Evolutionary conservation across 495 filamentous ascomycete species (phyloP), one percentile per base, ranked within the genome.

Genomic region (Neurospora cerealis): DNA sequence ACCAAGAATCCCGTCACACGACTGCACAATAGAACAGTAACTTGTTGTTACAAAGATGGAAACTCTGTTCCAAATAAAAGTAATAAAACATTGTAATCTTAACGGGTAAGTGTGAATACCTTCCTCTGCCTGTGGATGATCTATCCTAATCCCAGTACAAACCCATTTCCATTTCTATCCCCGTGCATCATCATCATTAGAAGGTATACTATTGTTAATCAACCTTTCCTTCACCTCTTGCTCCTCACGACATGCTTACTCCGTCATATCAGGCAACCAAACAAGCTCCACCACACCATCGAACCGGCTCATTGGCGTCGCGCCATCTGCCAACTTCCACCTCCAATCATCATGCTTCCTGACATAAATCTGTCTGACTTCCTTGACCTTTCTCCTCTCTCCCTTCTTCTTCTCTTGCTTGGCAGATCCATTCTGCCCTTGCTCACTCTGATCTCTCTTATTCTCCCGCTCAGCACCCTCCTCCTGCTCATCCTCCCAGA

Each of bases 201-300:
- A 24, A 54, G 46, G 46, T 54, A 28, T 54, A 28, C 21, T 54
- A 24, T 54, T 15, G 5, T 28, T 48, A 48, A 48, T 48, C n/a
- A 1, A 24, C n/a, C 24, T 48, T 48, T 5, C 46, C 21, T 15
- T 6, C 21, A 24, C 21, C 5, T 28, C 46, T 54, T 11, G 5
- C 15, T 3, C 15, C 46, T 54, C 11, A 15, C 21, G 46, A 28
- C 46, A 54, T 2, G 21, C 46, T 54, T 54, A 54, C 21, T 71
- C 24, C 15, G 4, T 70, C 37, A 9, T 40, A 21, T 77, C 75
- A 3, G 84, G 81, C 60, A 86, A 72, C 86, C 86, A 88, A 41
- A 88, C 82, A 73, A 88, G 77, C 77, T 88, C 86, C n/a, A 88
- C 74, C 38, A 88, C 74, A 5, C 85, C 86, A 74, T 88, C 86